Evolutionary conservation across 495 filamentous ascomycete species (phyloP).

Genomic region (Penicillium maclennaniae): DNA sequence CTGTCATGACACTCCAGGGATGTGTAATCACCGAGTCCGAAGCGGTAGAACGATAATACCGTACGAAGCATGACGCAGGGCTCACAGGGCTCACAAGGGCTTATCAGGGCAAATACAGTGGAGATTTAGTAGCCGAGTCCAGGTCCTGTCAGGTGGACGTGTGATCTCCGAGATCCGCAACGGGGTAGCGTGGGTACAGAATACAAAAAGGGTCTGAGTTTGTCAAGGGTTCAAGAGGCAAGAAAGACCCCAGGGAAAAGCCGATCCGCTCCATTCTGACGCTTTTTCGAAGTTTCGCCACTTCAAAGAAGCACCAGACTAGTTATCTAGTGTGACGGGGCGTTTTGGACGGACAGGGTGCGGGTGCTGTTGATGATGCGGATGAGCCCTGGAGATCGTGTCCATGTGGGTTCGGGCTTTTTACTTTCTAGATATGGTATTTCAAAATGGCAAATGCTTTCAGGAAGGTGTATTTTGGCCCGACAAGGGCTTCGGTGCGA

Average conservation of each 20-base stretch:
- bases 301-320: background rate
- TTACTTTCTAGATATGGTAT: background rate
- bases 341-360: background rate
- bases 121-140: background rate
- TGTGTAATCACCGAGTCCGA: background rate
- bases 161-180: background rate
- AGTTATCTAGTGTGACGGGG: background rate
- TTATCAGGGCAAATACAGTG: background rate
- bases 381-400: background rate
- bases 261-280: background rate
- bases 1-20: background rate
- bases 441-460: background rate
- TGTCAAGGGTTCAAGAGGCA: background rate
- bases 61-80: too few species aligned
- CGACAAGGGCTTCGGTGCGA: background rate
- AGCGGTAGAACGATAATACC: too few species aligned
- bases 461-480: background rate
- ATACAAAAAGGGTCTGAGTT: background rate
- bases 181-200: background rate
- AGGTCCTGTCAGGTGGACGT: background rate
- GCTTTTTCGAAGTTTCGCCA: background rate
- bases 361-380: background rate
- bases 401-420: background rate
- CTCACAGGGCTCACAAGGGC: background rate
- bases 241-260: background rate